A percentile compares a stretch with the other conserved stretches of the same genome.
Evolutionary conservation across 331 rosid genomes (phyloP).

Genomic region (Rhamnella rubrinervis): DNA sequence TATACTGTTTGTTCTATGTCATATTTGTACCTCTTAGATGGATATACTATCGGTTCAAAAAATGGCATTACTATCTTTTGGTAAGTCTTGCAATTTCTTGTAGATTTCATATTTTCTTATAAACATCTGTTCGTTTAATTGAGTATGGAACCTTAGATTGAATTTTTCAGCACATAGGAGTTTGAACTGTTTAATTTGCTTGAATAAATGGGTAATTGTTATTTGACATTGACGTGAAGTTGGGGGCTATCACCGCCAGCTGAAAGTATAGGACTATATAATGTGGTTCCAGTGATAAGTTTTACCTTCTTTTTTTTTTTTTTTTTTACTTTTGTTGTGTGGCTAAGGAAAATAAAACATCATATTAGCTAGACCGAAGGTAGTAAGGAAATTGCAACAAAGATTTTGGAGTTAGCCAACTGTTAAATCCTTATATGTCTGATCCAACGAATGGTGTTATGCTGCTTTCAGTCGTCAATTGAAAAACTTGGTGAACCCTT

Average conservation of each 20-base stretch:
- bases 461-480: neutral
- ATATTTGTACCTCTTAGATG: slow-evolving; percentile 92
- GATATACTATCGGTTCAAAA: slow-evolving; percentile 91
- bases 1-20: slow-evolving; percentile 75
- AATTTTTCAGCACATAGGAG: neutral
- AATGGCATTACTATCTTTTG: slow-evolving; percentile 98
- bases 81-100: slow-evolving; percentile 40
- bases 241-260: neutral
- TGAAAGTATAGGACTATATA: neutral
- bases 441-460: neutral
- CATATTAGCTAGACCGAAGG: neutral
- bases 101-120: neutral
- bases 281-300: too few species aligned
- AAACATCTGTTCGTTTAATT: neutral
- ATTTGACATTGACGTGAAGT: neutral
- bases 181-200: neutral
- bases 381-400: neutral
- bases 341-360: too few species aligned
- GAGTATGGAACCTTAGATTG: neutral
- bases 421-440: neutral
- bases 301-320: too few species aligned
- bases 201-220: neutral
- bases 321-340: neutral
- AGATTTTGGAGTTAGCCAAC: neutral
- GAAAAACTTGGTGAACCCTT: neutral